Base-by-base conservation (phyloP, 2,329 filamentous ascomycete species). In the Hyphodiscus sp. region DNA sequence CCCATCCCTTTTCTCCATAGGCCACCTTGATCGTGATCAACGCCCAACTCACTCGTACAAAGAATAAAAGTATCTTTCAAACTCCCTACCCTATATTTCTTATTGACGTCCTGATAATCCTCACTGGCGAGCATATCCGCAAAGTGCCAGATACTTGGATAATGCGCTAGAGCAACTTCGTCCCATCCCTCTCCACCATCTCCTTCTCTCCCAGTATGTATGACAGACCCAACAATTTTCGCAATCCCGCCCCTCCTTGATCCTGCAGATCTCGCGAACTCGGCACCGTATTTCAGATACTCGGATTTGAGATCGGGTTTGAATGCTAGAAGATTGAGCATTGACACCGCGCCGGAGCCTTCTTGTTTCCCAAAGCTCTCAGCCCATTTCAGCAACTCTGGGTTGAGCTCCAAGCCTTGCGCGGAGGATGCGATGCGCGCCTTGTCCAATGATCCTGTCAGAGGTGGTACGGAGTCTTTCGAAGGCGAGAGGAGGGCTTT, bases 291-390 rank as follows among this genome's bases (percentile, higher is more conserved):
- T 46, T 76, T 69, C 18, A 77, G 69, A 60, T 85, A 86, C 47
- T 73, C 70, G 20, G 69, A 67, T 61, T 82, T 80, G 56, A 71
- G 74, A 11, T 72, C 74, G 0, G 67, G 70, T 44, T 73, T 72
- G 68, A 86, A 85, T 41, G 80, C 72, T 4, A 86, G 73, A 2
- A 85, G 69, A 56, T 86, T 85, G 41, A 85, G 71, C 82, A 85
- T 86, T 1, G 77, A 80, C 1, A 85, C 77, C 0, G 82, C 76
- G 41, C 58, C 55, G 64, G 68, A 58, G 45, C 62, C 65, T 69
- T 65, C 62, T 63, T 58, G 54, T 33, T 57, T 47, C 19, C 59
- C 51, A 50, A 73, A 74, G 0, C 4, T 69, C 54, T 52, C 26
- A 64, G 82, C 78, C 75, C 81, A 85, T 0, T 61, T 41, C 13